Evolutionary conservation across 2,329 filamentous ascomycete species (phyloP).

Genomic region (Pezicula rhizophila): DNA sequence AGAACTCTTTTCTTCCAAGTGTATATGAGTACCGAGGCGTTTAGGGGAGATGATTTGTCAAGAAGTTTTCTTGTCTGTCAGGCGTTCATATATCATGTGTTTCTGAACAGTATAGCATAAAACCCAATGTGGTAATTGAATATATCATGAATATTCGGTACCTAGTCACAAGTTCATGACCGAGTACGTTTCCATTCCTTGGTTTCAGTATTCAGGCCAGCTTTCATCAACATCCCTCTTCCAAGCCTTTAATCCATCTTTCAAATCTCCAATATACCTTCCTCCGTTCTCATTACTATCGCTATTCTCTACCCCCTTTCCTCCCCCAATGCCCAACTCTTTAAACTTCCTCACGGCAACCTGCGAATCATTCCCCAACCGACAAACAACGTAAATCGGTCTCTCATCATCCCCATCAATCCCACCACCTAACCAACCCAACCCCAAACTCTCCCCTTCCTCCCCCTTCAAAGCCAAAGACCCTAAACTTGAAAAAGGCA

Average conservation of each 20-base stretch:
- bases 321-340: constrained; percentile 33
- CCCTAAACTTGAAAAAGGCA: constrained; percentile 57
- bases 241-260: constrained; percentile 69
- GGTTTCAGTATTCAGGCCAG: constrained; percentile 48
- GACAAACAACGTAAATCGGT: constrained; percentile 67
- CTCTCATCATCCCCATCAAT: constrained; percentile 39
- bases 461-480: constrained; percentile 13
- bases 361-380: constrained; percentile 75
- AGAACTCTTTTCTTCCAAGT: too few relatives aligned
- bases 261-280: constrained; percentile 63
- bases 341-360: constrained; percentile 60
- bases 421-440: constrained; percentile 11
- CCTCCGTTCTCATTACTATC: constrained; percentile 36
- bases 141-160: too few relatives aligned
- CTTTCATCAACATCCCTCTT: constrained; percentile 56
- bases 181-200: background rate
- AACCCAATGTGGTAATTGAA: too few relatives aligned
- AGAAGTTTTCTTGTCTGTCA: too few relatives aligned
- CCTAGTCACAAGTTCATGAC: background rate
- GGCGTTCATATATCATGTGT: too few relatives aligned
- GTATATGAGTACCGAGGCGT: too few relatives aligned
- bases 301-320: constrained; percentile 24
- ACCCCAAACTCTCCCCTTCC: constrained; percentile 16
- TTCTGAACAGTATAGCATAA: too few relatives aligned
- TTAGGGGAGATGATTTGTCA: too few relatives aligned